phyloP scores from a whole-genome alignment of 2,329 filamentous ascomycete species.

The Ascochyta fabae region DNA sequence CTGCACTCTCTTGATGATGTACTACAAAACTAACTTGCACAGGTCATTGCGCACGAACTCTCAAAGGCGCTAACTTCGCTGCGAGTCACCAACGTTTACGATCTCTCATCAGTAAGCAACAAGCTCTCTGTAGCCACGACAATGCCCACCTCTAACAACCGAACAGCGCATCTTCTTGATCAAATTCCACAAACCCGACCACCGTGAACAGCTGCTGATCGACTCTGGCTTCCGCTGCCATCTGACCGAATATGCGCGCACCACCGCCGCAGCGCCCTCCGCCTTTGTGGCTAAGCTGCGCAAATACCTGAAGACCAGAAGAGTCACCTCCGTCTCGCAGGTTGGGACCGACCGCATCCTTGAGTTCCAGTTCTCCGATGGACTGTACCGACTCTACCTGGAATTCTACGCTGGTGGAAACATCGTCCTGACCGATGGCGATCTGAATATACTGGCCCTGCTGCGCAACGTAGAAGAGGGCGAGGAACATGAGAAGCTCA shows the following conservation, averaged over 20 bases:
- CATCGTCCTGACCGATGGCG: constrained; percentile 86
- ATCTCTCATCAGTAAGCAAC: constrained; percentile 75
- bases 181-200: constrained; percentile 90
- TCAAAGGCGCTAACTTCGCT: constrained; percentile 76
- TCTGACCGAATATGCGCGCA: constrained; percentile 86
- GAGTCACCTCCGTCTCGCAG: constrained; percentile 81
- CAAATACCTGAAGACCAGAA: constrained; percentile 85
- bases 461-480: constrained; percentile 81
- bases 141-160: constrained; percentile 11
- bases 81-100: constrained; percentile 92
- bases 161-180: constrained; percentile 83
- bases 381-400: constrained; percentile 82
- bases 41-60: constrained; percentile 96
- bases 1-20: not conserved
- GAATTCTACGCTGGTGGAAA: constrained; percentile 98
- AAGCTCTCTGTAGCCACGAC: not conserved
- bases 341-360: constrained; percentile 93
- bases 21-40: constrained; percentile 17
- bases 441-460: constrained; percentile 81
- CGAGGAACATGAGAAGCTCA: constrained; percentile 82
- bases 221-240: constrained; percentile 97
- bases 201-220: constrained; percentile 87
- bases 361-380: constrained; percentile 91
- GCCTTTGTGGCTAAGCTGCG: constrained; percentile 83
- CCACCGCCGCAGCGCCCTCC: constrained; percentile 83